A percentile compares a stretch with the other conserved stretches of the same genome.
Evolutionary conservation across 306 rosid genomes (phyloP).

Genomic region (Citrullus mucosospermus): DNA sequence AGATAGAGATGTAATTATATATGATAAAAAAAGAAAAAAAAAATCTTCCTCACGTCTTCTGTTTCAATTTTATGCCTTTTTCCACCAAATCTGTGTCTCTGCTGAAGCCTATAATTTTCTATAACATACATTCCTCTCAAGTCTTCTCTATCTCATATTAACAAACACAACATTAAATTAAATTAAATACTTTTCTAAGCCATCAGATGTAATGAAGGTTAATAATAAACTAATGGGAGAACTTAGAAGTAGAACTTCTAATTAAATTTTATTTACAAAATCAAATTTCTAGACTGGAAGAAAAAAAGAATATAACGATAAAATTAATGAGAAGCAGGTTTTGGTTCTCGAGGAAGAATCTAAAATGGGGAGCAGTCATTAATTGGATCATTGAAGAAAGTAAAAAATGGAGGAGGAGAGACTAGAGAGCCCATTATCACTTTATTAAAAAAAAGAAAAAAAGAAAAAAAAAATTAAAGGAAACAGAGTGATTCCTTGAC

Average conservation of each 20-base stretch:
- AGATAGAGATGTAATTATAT: no score
- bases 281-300: no score
- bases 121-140: neutral
- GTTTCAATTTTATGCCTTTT: no score
- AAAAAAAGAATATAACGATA: neutral
- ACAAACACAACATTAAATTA: neutral
- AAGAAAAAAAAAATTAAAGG: neutral
- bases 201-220: neutral
- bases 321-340: neutral
- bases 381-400: neutral
- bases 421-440: neutral
- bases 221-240: neutral
- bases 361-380: neutral
- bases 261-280: neutral
- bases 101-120: neutral
- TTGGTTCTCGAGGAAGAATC: slow-evolving; percentile 4
- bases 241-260: neutral
- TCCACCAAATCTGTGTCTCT: neutral
- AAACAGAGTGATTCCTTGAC: slow-evolving; percentile 21
- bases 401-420: neutral
- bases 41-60: no score
- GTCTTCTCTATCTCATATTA: neutral
- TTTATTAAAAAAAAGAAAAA: neutral
- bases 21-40: no score
- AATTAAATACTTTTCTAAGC: neutral